These are phyloP conservation scores for Trichosanthes cucumerina DNA, from an alignment of 306 rosid species.

Conservation along the genomic window DNA sequence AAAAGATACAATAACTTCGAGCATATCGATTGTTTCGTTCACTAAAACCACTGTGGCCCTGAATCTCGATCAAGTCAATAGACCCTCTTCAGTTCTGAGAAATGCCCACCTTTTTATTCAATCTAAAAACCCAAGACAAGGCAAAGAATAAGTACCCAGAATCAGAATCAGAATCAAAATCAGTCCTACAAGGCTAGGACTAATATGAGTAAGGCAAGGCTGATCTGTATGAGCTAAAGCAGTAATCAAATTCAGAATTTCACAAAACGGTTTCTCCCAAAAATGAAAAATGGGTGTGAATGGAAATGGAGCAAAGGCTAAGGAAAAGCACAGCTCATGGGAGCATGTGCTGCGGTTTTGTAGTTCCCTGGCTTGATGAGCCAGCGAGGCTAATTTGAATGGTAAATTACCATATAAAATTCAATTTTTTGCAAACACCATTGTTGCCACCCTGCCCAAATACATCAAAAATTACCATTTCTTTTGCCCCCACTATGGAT, in stretches of 20 bases:
- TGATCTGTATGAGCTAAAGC: neutral
- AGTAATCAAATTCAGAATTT: neutral
- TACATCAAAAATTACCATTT: neutral
- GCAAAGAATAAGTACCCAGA: conserved; percentile 11
- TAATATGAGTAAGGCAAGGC: neutral
- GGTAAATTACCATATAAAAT: neutral
- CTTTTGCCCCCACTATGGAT: neutral
- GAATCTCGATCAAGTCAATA: conserved; percentile 1
- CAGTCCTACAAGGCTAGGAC: neutral
- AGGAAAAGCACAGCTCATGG: conserved; percentile 10
- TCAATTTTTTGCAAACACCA: neutral
- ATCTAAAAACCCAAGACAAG: neutral
- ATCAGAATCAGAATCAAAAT: conserved; percentile 11
- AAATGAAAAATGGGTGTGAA: neutral
- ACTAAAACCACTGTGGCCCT: conserved; percentile 5
- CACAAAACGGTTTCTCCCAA: neutral
- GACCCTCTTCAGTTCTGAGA: neutral
- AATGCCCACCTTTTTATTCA: neutral
- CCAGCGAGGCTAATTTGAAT: neutral
- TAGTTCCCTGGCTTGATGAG: conserved; percentile 2
- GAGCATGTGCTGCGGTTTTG: conserved; percentile 16
- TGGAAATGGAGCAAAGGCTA: neutral
- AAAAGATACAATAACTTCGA: neutral
- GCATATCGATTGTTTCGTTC: conserved; percentile 3
- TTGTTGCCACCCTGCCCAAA: neutral